These are phyloP conservation scores for Daldinia grandis DNA, from an alignment of 495 filamentous ascomycete species.

Conservation along the genomic window DNA sequence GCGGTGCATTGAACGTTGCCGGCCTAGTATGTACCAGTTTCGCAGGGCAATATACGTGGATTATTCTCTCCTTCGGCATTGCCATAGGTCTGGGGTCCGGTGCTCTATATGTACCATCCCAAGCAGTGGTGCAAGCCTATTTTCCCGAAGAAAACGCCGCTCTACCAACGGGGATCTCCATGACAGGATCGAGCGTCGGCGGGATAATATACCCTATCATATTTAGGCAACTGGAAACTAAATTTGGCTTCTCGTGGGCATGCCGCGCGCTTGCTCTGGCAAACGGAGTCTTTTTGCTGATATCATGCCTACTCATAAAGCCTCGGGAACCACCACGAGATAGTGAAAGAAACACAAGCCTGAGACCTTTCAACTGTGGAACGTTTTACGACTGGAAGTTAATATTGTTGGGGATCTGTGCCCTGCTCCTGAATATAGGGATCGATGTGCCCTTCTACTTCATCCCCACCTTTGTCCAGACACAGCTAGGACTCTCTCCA, in stretches of 20 bases:
- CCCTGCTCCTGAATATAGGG: conserved; percentile 70
- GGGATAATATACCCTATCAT: conserved; percentile 73
- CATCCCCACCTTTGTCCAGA: conserved; percentile 59
- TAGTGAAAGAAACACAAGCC: conserved; percentile 30
- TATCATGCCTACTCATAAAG: conserved; percentile 57
- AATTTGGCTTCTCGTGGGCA: conserved; percentile 70
- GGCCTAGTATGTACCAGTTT: conserved; percentile 63
- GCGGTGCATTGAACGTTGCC: conserved; percentile 63
- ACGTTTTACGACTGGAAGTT: conserved; percentile 49
- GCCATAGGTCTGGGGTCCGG: conserved; percentile 59
- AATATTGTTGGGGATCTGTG: conserved; percentile 57
- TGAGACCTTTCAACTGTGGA: conserved; percentile 48
- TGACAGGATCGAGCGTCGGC: conserved; percentile 73
- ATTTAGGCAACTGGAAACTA: conserved; percentile 61
- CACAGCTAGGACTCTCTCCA: conserved; percentile 55
- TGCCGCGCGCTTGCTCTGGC: conserved; percentile 69
- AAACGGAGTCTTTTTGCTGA: conserved; percentile 54
- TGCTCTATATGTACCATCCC: conserved; percentile 71
- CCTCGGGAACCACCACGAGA: conserved; percentile 53
- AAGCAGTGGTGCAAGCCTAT: conserved; percentile 77
- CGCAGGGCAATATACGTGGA: conserved; percentile 50
- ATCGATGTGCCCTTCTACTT: conserved; percentile 72
- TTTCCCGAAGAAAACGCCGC: conserved; percentile 67
- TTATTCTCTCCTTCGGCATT: conserved; percentile 59
- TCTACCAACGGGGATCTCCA: conserved; percentile 78